These are phyloP conservation scores for Prunus campanulata DNA, from an alignment of 306 rosid genomes.

Conservation along the genomic window DNA sequence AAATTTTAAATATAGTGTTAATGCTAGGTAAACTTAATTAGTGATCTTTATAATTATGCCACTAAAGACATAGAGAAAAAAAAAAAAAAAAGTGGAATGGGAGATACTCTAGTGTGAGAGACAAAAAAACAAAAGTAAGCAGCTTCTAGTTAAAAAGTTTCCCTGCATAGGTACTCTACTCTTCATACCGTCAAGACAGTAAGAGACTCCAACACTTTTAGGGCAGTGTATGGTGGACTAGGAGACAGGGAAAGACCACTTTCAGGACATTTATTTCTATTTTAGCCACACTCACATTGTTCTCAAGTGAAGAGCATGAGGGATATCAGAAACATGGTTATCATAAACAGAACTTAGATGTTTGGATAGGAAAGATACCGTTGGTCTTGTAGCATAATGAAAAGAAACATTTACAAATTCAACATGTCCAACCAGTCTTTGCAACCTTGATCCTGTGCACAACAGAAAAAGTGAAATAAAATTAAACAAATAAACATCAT, in stretches of 20 bases:
- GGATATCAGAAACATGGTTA: slow-evolving; percentile 10
- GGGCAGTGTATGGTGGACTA: slow-evolving; percentile 3
- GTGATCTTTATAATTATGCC: neutral
- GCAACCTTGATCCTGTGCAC: slow-evolving; percentile 66
- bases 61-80: neutral
- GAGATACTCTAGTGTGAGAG: neutral
- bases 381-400: slow-evolving; percentile 78
- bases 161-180: neutral
- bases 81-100: neutral
- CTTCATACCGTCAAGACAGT: neutral
- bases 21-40: neutral
- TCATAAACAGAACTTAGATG: slow-evolving; percentile 14
- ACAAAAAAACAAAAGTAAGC: neutral
- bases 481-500: neutral
- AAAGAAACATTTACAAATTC: slow-evolving; percentile 75
- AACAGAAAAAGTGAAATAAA: slow-evolving; percentile 26
- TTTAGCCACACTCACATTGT: slow-evolving; percentile 23
- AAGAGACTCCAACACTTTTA: slow-evolving; percentile 10
- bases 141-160: slow-evolving; percentile 2
- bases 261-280: slow-evolving; percentile 7
- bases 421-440: slow-evolving; percentile 55
- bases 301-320: slow-evolving; percentile 4
- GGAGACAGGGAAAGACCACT: slow-evolving; percentile 5
- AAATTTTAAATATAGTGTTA: neutral
- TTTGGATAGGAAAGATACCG: slow-evolving; percentile 41